Evolutionary conservation across 2,329 filamentous ascomycete genomes (phyloP).

Genomic region (Sclerotinia trifoliorum): DNA sequence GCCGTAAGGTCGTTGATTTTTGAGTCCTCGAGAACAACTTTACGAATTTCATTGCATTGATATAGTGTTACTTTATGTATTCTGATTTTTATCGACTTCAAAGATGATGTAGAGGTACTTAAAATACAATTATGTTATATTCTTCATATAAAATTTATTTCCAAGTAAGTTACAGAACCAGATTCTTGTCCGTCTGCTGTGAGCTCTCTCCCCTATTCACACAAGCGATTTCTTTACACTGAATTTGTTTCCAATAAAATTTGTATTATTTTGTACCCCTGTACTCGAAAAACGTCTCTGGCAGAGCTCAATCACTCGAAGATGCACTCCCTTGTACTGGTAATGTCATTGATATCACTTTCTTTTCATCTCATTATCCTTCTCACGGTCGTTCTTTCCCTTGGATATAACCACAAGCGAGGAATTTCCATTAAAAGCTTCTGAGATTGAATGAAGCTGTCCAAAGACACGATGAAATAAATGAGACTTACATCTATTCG

Average conservation of each 20-base stretch:
- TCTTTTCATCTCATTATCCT: neutral
- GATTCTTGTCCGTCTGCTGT: neutral
- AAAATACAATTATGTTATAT: neutral
- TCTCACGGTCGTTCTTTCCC: neutral
- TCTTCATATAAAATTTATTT: neutral
- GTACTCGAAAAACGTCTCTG: too few species aligned
- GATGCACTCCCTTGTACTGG: too few species aligned
- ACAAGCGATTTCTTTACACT: neutral
- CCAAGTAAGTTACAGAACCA: neutral
- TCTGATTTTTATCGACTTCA: too few species aligned
- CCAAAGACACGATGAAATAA: neutral
- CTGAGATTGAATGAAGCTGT: neutral
- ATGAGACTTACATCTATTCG: neutral
- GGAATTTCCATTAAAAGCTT: too few species aligned
- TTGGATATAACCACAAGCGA: neutral
- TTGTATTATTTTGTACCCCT: neutral
- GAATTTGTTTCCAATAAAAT: neutral
- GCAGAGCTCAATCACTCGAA: neutral
- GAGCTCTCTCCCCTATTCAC: neutral
- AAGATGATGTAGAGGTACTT: too few species aligned
- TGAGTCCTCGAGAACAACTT: neutral
- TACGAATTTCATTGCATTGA: too few species aligned
- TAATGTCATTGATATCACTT: too few species aligned
- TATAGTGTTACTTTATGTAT: neutral
- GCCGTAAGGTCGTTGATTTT: neutral